Percentiles rank a stretch among this genome's conserved stretches.
phyloP scores from a whole-genome alignment of 1,284 basidiomycete species.

The Trichosporon sp. region DNA sequence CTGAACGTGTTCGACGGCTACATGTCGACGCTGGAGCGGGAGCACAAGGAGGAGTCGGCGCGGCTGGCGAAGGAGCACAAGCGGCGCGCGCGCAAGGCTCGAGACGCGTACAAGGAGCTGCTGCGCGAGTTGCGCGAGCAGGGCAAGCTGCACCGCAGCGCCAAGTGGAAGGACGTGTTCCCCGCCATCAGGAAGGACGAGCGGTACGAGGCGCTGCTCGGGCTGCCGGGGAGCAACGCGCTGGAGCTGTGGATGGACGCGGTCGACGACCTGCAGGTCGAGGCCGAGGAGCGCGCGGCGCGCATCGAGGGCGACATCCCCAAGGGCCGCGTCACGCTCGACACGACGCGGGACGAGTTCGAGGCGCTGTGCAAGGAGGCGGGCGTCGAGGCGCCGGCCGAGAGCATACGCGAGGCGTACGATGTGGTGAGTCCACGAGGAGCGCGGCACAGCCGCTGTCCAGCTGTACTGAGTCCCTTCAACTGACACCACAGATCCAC shows the following conservation, averaged over 20 bases:
- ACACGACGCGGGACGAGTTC: slow-evolving; percentile 54
- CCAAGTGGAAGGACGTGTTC: slow-evolving; percentile 88
- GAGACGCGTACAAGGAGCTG: slow-evolving; percentile 80
- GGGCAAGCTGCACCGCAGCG: slow-evolving; percentile 70
- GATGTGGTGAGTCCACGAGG: slow-evolving; percentile 57
- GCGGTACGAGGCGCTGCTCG: slow-evolving; percentile 79
- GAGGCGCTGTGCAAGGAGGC: slow-evolving; percentile 53
- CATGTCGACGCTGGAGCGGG: slow-evolving; percentile 75
- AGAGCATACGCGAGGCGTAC: slow-evolving; percentile 60
- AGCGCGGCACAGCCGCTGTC: too few relatives aligned
- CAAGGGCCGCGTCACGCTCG: slow-evolving; percentile 48
- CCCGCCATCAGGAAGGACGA: slow-evolving; percentile 68
- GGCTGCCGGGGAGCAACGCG: slow-evolving; percentile 86
- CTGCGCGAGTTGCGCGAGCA: slow-evolving; percentile 63
- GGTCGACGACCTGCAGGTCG: slow-evolving; percentile 79
- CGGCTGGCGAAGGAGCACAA: slow-evolving; percentile 74
- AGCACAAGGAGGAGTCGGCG: slow-evolving; percentile 77
- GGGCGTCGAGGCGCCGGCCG: slow-evolving; percentile 47
- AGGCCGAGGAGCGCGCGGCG: slow-evolving; percentile 69
- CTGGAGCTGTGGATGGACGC: slow-evolving; percentile 94
- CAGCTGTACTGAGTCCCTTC: too few relatives aligned
- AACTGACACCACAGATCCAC: slow-evolving; percentile 57
- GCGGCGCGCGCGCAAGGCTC: slow-evolving; percentile 73
- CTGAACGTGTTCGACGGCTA: slow-evolving; percentile 88
- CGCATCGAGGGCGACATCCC: slow-evolving; percentile 51